A percentile compares a stretch with the other conserved stretches of the same genome.
These are phyloP conservation scores for Russula compacta DNA, from an alignment of 768 basidiomycete genomes.

Conservation along the genomic window DNA sequence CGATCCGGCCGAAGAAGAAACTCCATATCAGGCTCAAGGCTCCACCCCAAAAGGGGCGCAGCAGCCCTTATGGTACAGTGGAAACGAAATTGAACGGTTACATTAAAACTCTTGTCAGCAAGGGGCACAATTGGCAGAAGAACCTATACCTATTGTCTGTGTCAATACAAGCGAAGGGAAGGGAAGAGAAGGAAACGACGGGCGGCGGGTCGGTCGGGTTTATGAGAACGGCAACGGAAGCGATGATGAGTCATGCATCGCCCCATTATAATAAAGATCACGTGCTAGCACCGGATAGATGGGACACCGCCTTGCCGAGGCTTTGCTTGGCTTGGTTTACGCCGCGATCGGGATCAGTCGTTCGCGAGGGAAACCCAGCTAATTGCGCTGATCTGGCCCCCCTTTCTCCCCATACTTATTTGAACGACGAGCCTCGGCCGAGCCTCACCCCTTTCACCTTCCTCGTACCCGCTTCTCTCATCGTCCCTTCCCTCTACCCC, in stretches of 20 bases:
- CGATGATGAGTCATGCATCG: no score
- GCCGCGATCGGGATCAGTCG: conserved; percentile 1
- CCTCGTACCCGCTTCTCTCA: background rate
- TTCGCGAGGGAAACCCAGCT: background rate
- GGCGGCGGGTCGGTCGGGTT: no score
- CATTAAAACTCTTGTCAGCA: background rate
- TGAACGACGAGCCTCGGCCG: background rate
- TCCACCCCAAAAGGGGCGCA: background rate
- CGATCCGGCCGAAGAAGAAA: no score
- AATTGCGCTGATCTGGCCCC: conserved; percentile 7
- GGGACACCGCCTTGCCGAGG: background rate
- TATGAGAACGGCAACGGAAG: no score
- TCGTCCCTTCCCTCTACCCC: background rate
- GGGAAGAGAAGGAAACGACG: background rate
- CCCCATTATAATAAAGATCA: background rate
- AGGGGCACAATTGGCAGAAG: background rate
- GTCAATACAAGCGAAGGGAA: background rate
- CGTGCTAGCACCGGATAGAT: background rate
- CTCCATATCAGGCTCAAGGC: background rate
- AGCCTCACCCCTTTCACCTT: background rate
- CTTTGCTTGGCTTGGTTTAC: no score
- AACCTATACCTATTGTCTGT: background rate
- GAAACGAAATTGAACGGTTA: background rate
- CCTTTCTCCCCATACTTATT: conserved; percentile 1
- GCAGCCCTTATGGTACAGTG: background rate